Base-by-base conservation (phyloP, 306 rosid species). In the Calophaca sinica region DNA sequence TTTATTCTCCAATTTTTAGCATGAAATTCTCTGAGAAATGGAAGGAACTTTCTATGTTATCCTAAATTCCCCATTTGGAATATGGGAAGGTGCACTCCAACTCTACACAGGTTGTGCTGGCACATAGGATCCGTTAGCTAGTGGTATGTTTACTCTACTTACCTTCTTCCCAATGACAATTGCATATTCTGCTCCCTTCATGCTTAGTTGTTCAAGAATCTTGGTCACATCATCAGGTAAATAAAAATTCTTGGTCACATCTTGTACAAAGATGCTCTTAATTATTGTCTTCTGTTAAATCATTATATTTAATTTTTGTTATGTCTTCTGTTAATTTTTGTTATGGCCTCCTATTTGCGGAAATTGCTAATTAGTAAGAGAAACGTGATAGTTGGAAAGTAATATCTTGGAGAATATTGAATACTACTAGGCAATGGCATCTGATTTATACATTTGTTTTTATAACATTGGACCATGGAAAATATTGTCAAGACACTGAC, bases 1-100 rank as follows among this genome's bases (percentile, higher is more conserved):
- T 7, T 70, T 61, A 76, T 80, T 79, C 87, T 75, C 75, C 71
- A 83, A 20, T 68, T 45, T 63, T 74, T 33, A 68, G 15, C 15
- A 26, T 55, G 59, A 66, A 58, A 79, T 74, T 79, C 78, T 78
- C 2, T 42, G 29, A 20, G 61, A 55, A 65, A 75, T 57, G 46
- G 75, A 74, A 62, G 63, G 57, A 55, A 49, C 46, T 20, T 20
- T 20, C 26, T 20, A 20, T 20, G 26, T 20, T 20, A 0, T 20
- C 26, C 26, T 20, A 20, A 20, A 20, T 20, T 20, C 26, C 26
- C 26, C 26, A 20, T 68, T 46, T 62, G 81, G 78, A 52, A 59
- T 69, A 55, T 32, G 14, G 36, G 32, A 32, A 68, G 31, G 62
- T 74, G 68, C 67, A 20, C 14, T 52, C 52, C 67, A 68, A 60